These are phyloP conservation scores for Pterocarpus macrocarpus DNA, from an alignment of 306 rosid genomes.

Conservation along the genomic window DNA sequence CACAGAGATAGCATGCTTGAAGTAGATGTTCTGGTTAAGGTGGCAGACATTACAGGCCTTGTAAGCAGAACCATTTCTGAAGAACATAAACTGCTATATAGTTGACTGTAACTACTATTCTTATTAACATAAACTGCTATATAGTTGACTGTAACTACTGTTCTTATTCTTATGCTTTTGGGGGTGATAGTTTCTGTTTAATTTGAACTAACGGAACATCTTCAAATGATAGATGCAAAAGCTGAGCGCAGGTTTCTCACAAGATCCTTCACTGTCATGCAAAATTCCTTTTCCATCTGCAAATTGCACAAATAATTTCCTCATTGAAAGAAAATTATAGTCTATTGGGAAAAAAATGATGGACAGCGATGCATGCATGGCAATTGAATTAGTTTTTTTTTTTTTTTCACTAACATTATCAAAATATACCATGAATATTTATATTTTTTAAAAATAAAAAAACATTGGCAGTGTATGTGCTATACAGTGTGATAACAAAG, in stretches of 20 bases:
- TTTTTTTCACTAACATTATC: not conserved
- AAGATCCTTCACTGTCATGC: constrained; percentile 73
- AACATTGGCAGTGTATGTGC: not conserved
- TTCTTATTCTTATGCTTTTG: constrained; percentile 48
- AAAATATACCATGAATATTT: not conserved
- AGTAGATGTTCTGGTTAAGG: constrained; percentile 34
- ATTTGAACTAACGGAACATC: constrained; percentile 22
- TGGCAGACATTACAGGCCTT: constrained; percentile 56
- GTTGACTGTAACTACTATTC: constrained; percentile 35
- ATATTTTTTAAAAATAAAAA: not conserved
- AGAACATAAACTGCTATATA: constrained; percentile 35
- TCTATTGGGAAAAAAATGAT: not conserved
- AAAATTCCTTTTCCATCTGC: constrained; percentile 81
- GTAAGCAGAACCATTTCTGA: constrained; percentile 35
- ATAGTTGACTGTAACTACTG: constrained; percentile 30
- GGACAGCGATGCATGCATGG: not conserved
- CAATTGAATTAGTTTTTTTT: not conserved
- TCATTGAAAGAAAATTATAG: not conserved
- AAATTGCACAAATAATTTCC: constrained; percentile 27
- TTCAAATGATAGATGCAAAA: constrained; percentile 61
- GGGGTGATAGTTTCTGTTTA: not conserved
- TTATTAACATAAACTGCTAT: constrained; percentile 40
- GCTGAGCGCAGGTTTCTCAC: constrained; percentile 74
- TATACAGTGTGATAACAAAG: not conserved
- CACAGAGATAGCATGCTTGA: constrained; percentile 51